Evolutionary conservation across 306 rosid species (phyloP), one percentile per base, ranked within the genome.

Genomic region (Bauhinia variegata): DNA sequence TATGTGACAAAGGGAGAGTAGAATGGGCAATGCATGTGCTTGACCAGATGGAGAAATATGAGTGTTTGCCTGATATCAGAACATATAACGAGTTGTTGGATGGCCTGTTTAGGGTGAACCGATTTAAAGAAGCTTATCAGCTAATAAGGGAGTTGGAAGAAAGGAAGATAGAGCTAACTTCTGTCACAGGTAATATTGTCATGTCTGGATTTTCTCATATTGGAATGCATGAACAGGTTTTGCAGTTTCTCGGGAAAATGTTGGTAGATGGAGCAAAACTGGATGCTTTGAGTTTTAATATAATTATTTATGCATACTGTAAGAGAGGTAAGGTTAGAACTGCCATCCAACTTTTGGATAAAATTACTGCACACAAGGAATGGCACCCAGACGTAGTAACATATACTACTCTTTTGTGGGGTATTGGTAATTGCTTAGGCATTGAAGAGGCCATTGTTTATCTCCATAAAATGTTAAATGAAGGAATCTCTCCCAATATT

Each of bases 21-120:
- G 85, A 79, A 63, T 77, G 88, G 89, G 96, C 95, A 31, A 64
- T 88, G 70, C 41, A 64, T 16, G 56, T 86, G 74, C 85, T 86
- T 36, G 80, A 80, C 74, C 78, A 71, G 83, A 88, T 93, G 96
- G 78, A 72, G 80, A 67, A 67, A 42, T 71, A 63, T 68, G 79
- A 84, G 55, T 84, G 96, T 76, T 69, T 68, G 41, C 97, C 99
- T 23, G 81, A 90, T 73, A 82, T 82, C 55, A 88, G 77, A 56
- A 85, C 97, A 4, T 93, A 90, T 73, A 86, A 93, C 16, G 90
- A 82, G 73, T 57, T 90, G 68, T 75, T 90, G 78, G 85, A 93
- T 36, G 95, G 89, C 28, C 78, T 93, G 54, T 88, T 90, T 79
- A 80, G 72, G 70, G 82, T 10, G 57, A 82, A 75, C 62, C 65